Conservation (phyloP, 2,329 filamentous ascomycete genomes). For the Penicillium sp. region DNA sequence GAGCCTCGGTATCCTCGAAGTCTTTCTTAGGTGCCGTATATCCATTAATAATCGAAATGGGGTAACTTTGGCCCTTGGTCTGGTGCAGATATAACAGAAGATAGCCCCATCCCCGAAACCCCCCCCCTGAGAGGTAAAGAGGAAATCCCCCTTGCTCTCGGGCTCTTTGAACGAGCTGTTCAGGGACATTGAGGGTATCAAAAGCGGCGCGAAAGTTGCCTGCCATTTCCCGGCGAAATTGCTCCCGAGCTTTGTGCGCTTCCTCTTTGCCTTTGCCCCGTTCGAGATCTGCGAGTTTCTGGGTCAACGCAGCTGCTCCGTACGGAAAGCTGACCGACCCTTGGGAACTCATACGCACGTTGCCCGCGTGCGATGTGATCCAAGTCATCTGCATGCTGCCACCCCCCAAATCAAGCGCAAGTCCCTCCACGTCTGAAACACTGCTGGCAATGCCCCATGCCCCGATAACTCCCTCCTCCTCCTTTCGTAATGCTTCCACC, state of each 20-base stretch:
- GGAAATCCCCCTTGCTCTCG: conserved; percentile 48
- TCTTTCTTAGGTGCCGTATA: conserved; percentile 52
- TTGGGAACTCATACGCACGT: conserved; percentile 44
- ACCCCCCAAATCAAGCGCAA: conserved; percentile 75
- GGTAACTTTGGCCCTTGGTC: conserved; percentile 57
- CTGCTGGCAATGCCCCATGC: conserved; percentile 73
- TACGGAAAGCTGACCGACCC: conserved; percentile 59
- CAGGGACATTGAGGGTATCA: conserved; percentile 49
- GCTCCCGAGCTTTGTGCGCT: conserved; percentile 35
- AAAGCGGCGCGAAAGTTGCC: conserved; percentile 54
- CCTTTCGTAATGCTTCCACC: conserved; percentile 65
- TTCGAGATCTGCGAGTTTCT: conserved; percentile 45
- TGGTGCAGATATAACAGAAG: conserved; percentile 69
- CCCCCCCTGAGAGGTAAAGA: conserved; percentile 76
- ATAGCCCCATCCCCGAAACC: conserved; percentile 80
- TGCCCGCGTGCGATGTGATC: conserved; percentile 48
- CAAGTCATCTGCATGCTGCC: conserved; percentile 61
- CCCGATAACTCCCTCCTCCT: conserved; percentile 70
- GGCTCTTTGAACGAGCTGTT: conserved; percentile 41
- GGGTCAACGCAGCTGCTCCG: conserved; percentile 57
- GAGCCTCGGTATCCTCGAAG: conserved; percentile 22
- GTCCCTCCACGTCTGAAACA: conserved; percentile 58
- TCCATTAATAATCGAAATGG: conserved; percentile 69
- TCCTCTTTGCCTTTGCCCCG: conserved; percentile 33
- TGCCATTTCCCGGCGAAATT: conserved; percentile 38